Base-by-base conservation (phyloP, 1,284 basidiomycete genomes). In the Tilletia horrida region DNA sequence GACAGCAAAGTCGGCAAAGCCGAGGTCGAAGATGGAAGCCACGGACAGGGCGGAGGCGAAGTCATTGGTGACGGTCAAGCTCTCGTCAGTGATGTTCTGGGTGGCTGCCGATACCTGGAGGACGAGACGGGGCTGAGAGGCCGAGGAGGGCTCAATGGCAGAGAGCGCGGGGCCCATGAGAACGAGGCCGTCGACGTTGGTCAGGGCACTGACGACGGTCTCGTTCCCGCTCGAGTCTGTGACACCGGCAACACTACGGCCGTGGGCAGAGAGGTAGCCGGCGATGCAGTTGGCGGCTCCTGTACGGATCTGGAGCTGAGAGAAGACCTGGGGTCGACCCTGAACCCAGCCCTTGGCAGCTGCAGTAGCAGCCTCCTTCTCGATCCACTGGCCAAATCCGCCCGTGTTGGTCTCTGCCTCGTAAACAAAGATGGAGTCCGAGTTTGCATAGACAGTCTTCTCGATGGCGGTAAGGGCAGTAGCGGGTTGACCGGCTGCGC, bases 231-330 rank as follows among this genome's bases (percentile, higher is more conserved):
- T 66, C 16, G 69, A 68, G 57, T 73, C 69, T 31, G 68, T 45
- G 40, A n/a, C 59, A 21, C 57, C 68, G n/a, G 70, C 73, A 27
- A 71, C 71, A 11, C 65, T 67, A 40, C 70, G 69, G 62, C 71
- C 72, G 65, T 44, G 42, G 7, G 69, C 71, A 47, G 74, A 66
- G 35, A 81, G 69, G 69, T 78, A 81, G 64, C 80, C 80, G 13
- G 74, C 70, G 66, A 81, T 75, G 65, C 79, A 77, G 63, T 66
- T 73, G 50, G 73, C 79, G 25, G 80, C 98, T 47, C 95, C 96
- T 2, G 93, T 66, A 35, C 79, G 76, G 48, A 79, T 78, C 74
- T 81, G 80, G 77, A 81, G 77, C 55, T 35, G 27, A 67, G 73
- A 67, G 67, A 76, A 76, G 64, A 81, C 80, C 62, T 72, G 69